These are phyloP conservation scores for Iris macrosiphon DNA, from an alignment of 106 monocot species.

Conservation along the genomic window DNA sequence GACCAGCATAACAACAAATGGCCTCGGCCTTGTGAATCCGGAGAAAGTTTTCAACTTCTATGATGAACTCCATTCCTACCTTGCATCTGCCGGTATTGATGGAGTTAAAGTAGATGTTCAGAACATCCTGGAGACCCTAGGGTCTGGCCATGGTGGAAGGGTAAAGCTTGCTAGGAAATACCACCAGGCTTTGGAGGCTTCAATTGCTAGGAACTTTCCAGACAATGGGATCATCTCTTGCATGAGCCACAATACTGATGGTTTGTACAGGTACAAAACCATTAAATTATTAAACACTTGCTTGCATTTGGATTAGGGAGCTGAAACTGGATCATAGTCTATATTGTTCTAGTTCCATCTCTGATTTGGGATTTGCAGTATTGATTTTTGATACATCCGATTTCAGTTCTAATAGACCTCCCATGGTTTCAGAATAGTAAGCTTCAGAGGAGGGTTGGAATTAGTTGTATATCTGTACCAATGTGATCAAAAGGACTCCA, in stretches of 20 bases:
- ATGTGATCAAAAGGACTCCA: too few species aligned
- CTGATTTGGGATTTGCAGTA: too few species aligned
- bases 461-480: too few species aligned
- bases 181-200: constrained; percentile 67
- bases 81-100: constrained; percentile 55
- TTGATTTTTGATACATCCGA: too few species aligned
- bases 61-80: constrained; percentile 65
- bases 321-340: too few species aligned
- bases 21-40: constrained; percentile 71
- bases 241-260: constrained; percentile 85
- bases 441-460: too few species aligned
- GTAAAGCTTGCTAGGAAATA: constrained; percentile 52
- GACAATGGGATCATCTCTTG: constrained; percentile 72
- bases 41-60: constrained; percentile 64
- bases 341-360: not conserved
- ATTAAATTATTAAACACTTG: not conserved
- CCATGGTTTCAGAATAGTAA: too few species aligned
- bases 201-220: constrained; percentile 53
- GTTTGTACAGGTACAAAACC: constrained; percentile 47
- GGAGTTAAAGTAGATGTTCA: constrained; percentile 83
- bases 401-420: too few species aligned
- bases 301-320: not conserved
- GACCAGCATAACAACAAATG: constrained; percentile 43
- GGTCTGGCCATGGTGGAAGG: constrained; percentile 69
- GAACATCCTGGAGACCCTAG: constrained; percentile 70